Conservation (phyloP, 2,329 filamentous ascomycete genomes). For the Fusarium anthophilum region DNA sequence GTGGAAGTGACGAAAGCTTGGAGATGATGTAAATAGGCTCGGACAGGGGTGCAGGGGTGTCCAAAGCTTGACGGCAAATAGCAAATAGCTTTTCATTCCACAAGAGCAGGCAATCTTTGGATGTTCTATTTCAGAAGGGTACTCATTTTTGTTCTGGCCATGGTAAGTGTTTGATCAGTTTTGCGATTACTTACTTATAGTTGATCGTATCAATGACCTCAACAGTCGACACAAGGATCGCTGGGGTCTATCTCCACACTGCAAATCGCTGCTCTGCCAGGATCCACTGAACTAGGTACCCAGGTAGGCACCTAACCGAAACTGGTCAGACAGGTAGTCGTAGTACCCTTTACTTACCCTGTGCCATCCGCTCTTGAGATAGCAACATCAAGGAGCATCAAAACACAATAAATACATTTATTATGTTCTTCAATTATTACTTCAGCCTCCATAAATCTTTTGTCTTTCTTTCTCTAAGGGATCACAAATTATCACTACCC, state of each 20-base stretch:
- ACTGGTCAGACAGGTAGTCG: not conserved
- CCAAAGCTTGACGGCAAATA: not conserved
- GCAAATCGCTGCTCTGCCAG: not conserved
- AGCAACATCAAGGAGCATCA: not conserved
- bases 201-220: conserved; percentile 33
- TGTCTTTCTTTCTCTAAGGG: not conserved
- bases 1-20: not conserved
- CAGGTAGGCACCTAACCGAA: not conserved
- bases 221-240: conserved; percentile 32
- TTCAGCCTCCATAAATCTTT: not conserved
- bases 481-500: not conserved
- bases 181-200: not conserved
- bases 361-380: not conserved
- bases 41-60: not conserved
- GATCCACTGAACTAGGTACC: not conserved
- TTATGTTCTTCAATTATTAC: not conserved
- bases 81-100: conserved; percentile 8
- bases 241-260: conserved; percentile 1
- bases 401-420: not conserved
- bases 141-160: not conserved
- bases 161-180: not conserved
- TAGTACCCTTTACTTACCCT: not conserved
- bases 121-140: not conserved
- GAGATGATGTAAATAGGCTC: not conserved
- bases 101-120: not conserved